Percentiles rank a stretch among this genome's conserved stretches.
Conservation (phyloP, 2,329 filamentous ascomycete genomes). For the Aureobasidium pullulans region DNA sequence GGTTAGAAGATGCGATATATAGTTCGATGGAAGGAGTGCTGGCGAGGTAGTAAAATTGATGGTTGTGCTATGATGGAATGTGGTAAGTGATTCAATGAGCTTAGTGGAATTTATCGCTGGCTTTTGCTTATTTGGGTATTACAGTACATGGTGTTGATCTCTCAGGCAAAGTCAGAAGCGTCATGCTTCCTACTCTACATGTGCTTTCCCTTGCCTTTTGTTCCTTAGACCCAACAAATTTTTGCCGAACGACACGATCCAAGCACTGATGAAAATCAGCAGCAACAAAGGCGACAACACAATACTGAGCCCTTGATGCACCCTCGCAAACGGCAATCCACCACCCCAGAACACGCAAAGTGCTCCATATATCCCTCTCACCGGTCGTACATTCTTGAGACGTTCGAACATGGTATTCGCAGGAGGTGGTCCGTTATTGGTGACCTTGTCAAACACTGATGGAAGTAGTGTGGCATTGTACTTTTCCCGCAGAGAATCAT, state of each 20-base stretch:
- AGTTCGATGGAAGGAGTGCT: no score
- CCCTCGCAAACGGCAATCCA: slow-evolving; percentile 18
- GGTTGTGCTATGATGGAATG: no score
- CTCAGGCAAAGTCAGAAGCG: background rate
- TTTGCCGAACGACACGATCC: background rate
- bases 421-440: slow-evolving; percentile 37
- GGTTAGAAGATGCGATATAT: no score
- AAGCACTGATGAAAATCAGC: background rate
- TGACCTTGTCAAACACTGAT: slow-evolving; percentile 64
- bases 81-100: no score
- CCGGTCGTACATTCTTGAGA: slow-evolving; percentile 30
- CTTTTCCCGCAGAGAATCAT: slow-evolving; percentile 54
- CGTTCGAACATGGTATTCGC: slow-evolving; percentile 21
- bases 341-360: slow-evolving; percentile 24
- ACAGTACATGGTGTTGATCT: no score
- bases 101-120: no score
- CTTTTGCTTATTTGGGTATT: no score
- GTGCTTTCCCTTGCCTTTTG: background rate
- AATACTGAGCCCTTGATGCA: background rate
- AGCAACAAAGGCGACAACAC: background rate
- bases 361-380: slow-evolving; percentile 34
- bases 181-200: background rate
- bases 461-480: slow-evolving; percentile 58
- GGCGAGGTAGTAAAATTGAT: no score
- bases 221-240: background rate